Evolutionary conservation across 441 rosid genomes (phyloP).

Genomic region (Gossypium schwendimanii): DNA sequence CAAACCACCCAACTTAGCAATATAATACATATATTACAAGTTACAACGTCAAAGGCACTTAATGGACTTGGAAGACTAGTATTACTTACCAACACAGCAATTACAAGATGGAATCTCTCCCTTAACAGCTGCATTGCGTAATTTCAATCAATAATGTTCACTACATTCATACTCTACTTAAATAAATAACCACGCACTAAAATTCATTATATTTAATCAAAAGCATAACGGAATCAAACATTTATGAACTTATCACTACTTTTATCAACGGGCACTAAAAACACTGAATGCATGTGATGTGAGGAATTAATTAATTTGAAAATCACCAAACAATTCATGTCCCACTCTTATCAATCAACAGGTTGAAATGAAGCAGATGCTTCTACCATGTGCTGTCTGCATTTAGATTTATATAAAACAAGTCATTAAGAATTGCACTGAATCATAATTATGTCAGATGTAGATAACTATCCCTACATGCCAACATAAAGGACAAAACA

Average conservation of each 20-base stretch:
- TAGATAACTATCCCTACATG: background rate
- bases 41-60: no score
- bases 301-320: background rate
- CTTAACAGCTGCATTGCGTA: background rate
- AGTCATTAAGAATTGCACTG: background rate
- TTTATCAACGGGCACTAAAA: background rate
- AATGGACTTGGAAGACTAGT: no score
- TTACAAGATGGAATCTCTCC: background rate
- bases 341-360: background rate
- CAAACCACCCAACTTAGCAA: background rate
- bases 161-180: background rate
- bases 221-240: background rate
- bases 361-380: background rate
- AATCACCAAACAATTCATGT: background rate
- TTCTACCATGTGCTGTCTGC: conserved; percentile 3
- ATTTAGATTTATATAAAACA: background rate
- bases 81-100: background rate
- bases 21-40: background rate
- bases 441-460: background rate
- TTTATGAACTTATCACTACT: background rate
- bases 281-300: background rate
- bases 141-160: background rate
- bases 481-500: background rate
- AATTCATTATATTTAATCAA: background rate
- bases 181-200: no score